Evolutionary conservation across 2,329 filamentous ascomycete species (phyloP).

Genomic region (Pestalotiopsis sp.): DNA sequence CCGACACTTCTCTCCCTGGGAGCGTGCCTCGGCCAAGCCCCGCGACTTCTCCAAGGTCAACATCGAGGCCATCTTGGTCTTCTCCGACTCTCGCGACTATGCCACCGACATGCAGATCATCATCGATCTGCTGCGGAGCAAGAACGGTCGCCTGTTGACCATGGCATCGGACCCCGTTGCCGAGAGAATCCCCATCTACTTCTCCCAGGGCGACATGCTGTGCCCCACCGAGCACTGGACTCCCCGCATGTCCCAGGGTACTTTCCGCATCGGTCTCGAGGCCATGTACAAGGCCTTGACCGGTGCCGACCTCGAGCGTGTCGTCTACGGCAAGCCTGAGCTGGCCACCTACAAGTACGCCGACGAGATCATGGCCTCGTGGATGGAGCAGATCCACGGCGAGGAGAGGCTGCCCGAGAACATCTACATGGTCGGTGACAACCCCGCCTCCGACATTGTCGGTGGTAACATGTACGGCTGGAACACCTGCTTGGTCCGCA

Average conservation of each 20-base stretch:
- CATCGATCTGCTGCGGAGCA: conserved; percentile 69
- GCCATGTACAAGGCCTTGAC: conserved; percentile 74
- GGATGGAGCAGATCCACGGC: conserved; percentile 77
- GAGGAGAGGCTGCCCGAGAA: conserved; percentile 70
- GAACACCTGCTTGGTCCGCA: conserved; percentile 80
- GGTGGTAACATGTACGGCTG: conserved; percentile 82
- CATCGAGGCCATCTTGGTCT: conserved; percentile 76
- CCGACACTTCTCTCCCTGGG: conserved; percentile 67
- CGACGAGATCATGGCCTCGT: conserved; percentile 70
- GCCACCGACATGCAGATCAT: conserved; percentile 78
- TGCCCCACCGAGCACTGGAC: conserved; percentile 68
- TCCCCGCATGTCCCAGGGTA: conserved; percentile 72
- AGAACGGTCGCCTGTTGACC: conserved; percentile 69
- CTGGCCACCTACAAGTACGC: conserved; percentile 78
- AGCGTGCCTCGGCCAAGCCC: conserved; percentile 67
- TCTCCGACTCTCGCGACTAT: conserved; percentile 75
- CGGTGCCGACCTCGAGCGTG: conserved; percentile 72
- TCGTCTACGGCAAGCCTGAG: conserved; percentile 77
- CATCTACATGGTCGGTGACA: conserved; percentile 79
- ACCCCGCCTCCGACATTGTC: conserved; percentile 73
- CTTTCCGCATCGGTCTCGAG: conserved; percentile 75
- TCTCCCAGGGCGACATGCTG: conserved; percentile 46
- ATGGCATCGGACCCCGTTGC: conserved; percentile 66
- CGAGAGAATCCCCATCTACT: conserved; percentile 75
- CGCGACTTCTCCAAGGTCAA: conserved; percentile 73